A percentile compares a stretch with the other conserved stretches of the same genome.
Evolutionary conservation across 257 asterid species (phyloP).

Genomic region (Solanum bulbocastanum): DNA sequence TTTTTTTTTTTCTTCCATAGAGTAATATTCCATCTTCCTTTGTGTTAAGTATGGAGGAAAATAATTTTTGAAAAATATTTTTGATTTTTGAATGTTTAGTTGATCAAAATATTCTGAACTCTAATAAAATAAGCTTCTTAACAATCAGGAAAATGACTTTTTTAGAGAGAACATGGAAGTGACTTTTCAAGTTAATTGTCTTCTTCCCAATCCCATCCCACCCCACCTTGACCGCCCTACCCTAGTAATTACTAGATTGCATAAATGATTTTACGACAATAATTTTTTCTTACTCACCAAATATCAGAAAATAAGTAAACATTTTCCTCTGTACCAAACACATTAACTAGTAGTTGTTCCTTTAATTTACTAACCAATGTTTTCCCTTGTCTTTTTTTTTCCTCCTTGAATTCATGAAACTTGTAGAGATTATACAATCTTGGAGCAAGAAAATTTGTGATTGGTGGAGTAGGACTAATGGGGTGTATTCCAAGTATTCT

Average conservation of each 20-base stretch:
- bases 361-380: not conserved
- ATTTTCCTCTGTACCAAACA: not conserved
- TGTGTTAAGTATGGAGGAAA: not conserved
- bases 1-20: not conserved
- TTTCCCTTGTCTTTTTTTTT: not conserved
- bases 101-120: not conserved
- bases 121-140: not conserved
- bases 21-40: not conserved
- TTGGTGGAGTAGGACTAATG: conserved; percentile 75
- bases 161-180: not conserved
- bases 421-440: conserved; percentile 68
- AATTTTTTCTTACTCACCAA: not conserved
- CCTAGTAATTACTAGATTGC: too few relatives aligned
- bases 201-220: not conserved
- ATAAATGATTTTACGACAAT: too few relatives aligned
- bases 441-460: conserved; percentile 83
- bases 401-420: not conserved
- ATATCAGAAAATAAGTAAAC: too few relatives aligned
- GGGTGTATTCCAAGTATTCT: conserved; percentile 88
- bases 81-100: not conserved
- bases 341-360: not conserved
- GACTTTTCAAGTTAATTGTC: not conserved
- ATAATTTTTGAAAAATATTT: not conserved
- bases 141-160: not conserved
- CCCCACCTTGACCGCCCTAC: not conserved